phyloP scores from a whole-genome alignment of 176 grass and related monocot species.

The Carex myosuroides region DNA sequence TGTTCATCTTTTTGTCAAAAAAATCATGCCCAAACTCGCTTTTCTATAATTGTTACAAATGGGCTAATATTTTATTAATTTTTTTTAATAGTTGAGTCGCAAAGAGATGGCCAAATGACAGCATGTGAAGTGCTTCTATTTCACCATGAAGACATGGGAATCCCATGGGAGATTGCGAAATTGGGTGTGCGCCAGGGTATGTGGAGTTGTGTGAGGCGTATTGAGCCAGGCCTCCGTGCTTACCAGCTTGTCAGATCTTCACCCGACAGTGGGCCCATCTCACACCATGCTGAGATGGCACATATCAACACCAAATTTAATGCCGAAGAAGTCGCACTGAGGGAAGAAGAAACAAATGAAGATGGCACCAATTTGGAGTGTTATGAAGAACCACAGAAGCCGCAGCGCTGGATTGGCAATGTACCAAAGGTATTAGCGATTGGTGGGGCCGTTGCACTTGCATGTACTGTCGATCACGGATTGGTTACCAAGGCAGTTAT shows the following conservation, averaged over 20 bases:
- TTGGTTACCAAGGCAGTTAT: slow-evolving; percentile 73
- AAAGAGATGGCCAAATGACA: slow-evolving; percentile 65
- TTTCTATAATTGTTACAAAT: background rate
- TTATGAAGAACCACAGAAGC: slow-evolving; percentile 37
- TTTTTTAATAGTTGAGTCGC: slow-evolving; percentile 57
- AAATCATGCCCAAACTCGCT: background rate
- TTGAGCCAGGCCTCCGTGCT: slow-evolving; percentile 76
- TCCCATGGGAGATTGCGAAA: slow-evolving; percentile 77
- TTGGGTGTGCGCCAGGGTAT: slow-evolving; percentile 81
- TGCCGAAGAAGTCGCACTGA: slow-evolving; percentile 27
- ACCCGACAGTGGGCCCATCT: slow-evolving; percentile 34
- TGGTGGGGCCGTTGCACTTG: slow-evolving; percentile 58
- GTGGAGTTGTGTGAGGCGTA: slow-evolving; percentile 75
- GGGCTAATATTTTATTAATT: background rate
- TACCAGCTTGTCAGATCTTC: slow-evolving; percentile 49
- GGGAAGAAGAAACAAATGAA: slow-evolving; percentile 14
- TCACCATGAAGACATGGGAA: slow-evolving; percentile 95
- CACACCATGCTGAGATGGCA: slow-evolving; percentile 51
- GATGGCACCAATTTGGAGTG: slow-evolving; percentile 33
- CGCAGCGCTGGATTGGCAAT: slow-evolving; percentile 52
- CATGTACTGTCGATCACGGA: slow-evolving; percentile 71
- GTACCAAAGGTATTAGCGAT: slow-evolving; percentile 59
- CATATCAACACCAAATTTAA: slow-evolving; percentile 55
- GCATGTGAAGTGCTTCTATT: slow-evolving; percentile 91
- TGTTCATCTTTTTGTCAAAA: background rate